A percentile compares a stretch with the other conserved stretches of the same genome.
These are phyloP conservation scores for Pneumocystis murina DNA, from an alignment of 1,139 yeast genomes.

Conservation along the genomic window DNA sequence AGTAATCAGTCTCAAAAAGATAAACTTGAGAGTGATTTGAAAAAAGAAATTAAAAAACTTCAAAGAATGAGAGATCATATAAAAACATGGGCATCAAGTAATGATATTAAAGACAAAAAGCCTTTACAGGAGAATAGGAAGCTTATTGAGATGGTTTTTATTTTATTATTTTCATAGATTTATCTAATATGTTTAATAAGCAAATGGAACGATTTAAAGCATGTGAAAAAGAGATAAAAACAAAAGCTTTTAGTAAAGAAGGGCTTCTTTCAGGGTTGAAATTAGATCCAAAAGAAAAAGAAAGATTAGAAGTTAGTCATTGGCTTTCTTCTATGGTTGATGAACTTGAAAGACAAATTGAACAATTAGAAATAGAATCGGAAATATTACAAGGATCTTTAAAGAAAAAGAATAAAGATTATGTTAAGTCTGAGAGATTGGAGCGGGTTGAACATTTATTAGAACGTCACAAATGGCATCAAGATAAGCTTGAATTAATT, in stretches of 20 bases:
- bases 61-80: slow-evolving; percentile 93
- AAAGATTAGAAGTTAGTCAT: slow-evolving; percentile 57
- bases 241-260: slow-evolving; percentile 89
- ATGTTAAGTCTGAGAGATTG: slow-evolving; percentile 39
- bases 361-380: slow-evolving; percentile 60
- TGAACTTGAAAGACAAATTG: slow-evolving; percentile 70
- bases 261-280: slow-evolving; percentile 62
- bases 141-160: slow-evolving; percentile 47
- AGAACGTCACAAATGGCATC: slow-evolving; percentile 71
- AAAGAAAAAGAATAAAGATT: slow-evolving; percentile 46
- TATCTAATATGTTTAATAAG: slow-evolving; percentile 25
- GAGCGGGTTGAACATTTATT: slow-evolving; percentile 48
- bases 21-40: slow-evolving; percentile 77
- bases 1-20: slow-evolving; percentile 86
- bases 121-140: slow-evolving; percentile 63
- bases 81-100: slow-evolving; percentile 86
- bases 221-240: slow-evolving; percentile 85
- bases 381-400: slow-evolving; percentile 41
- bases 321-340: slow-evolving; percentile 66
- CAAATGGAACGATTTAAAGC: slow-evolving; percentile 97
- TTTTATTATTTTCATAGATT: neutral
- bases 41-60: slow-evolving; percentile 87
- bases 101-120: slow-evolving; percentile 83
- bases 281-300: slow-evolving; percentile 65
- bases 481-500: slow-evolving; percentile 60